These are phyloP conservation scores for Stachybotrys echinatus DNA, from an alignment of 2,329 filamentous ascomycete genomes.

Conservation along the genomic window DNA sequence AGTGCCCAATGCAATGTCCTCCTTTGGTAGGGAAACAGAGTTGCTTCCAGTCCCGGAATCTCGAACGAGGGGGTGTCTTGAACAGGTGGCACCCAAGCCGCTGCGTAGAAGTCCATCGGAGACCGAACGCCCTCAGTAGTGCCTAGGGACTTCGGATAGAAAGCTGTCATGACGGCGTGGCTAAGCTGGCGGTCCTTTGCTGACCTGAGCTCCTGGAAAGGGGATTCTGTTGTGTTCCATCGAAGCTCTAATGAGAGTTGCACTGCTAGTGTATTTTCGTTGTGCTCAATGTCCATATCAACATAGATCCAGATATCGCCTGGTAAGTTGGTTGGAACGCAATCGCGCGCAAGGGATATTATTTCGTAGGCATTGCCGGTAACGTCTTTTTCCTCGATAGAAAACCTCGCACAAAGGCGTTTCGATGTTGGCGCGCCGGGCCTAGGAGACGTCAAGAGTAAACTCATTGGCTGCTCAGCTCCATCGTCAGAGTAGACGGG, in stretches of 20 bases:
- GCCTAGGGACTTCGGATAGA: slow-evolving; percentile 18
- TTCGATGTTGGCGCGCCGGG: slow-evolving; percentile 5
- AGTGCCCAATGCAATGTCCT: slow-evolving; percentile 67
- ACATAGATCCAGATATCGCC: slow-evolving; percentile 30
- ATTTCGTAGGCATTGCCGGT: slow-evolving; percentile 12
- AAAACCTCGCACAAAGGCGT: slow-evolving; percentile 9
- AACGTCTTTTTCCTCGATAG: slow-evolving; percentile 15
- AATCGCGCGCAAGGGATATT: slow-evolving; percentile 10
- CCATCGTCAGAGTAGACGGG: too few species aligned
- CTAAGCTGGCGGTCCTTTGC: slow-evolving; percentile 23
- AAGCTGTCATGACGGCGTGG: slow-evolving; percentile 27
- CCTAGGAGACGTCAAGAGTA: too few species aligned
- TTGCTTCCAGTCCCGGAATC: slow-evolving; percentile 39
- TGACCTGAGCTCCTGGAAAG: slow-evolving; percentile 22
- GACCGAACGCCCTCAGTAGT: slow-evolving; percentile 24
- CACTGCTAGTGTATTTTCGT: slow-evolving; percentile 18
- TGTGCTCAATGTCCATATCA: slow-evolving; percentile 22
- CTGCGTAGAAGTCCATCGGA: slow-evolving; percentile 62
- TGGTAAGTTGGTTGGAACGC: too few species aligned
- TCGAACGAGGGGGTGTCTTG: slow-evolving; percentile 34
- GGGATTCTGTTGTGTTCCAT: slow-evolving; percentile 36
- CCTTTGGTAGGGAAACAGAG: slow-evolving; percentile 67
- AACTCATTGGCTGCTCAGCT: too few species aligned
- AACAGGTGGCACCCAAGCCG: slow-evolving; percentile 56
- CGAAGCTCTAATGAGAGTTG: slow-evolving; percentile 28